Evolutionary conservation across 1,139 yeast species (phyloP).

Genomic region (Suhomyces coccinellae): DNA sequence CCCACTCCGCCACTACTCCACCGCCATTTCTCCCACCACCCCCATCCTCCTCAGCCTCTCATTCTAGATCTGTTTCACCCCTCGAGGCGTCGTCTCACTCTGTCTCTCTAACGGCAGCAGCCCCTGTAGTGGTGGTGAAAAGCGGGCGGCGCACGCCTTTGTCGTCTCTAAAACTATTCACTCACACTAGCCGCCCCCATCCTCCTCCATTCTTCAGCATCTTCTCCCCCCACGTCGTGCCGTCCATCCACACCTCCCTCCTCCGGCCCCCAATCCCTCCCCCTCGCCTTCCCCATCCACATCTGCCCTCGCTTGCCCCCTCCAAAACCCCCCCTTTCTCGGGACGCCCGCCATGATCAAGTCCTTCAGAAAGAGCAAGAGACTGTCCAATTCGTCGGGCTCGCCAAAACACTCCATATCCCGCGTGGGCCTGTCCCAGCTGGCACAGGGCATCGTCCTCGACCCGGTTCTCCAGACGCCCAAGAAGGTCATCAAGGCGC

Average conservation of each 20-base stretch:
- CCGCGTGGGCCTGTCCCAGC: slow-evolving; percentile 27
- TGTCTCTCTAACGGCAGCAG: neutral
- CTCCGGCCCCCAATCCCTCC: neutral
- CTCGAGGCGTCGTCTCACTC: slow-evolving; percentile 3
- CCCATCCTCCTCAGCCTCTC: neutral
- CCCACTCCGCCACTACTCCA: too few relatives aligned
- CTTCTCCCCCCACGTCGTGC: neutral
- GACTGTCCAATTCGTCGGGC: slow-evolving; percentile 39
- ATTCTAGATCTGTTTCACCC: neutral
- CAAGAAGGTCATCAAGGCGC: slow-evolving; percentile 80
- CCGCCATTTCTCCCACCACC: neutral
- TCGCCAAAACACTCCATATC: slow-evolving; percentile 41
- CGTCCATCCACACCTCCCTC: neutral
- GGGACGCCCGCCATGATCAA: slow-evolving; percentile 33
- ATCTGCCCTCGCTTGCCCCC: neutral
- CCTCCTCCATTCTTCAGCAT: neutral
- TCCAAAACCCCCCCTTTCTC: neutral
- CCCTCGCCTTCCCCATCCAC: neutral
- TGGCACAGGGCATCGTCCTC: slow-evolving; percentile 12
- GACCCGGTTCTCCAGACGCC: slow-evolving; percentile 51
- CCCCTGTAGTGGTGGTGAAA: slow-evolving; percentile 4
- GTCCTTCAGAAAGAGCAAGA: slow-evolving; percentile 45
- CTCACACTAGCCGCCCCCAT: neutral
- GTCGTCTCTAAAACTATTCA: slow-evolving; percentile 3
- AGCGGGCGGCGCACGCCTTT: slow-evolving; percentile 7